Percentiles rank a stretch among this genome's conserved stretches.
Conservation (phyloP, 495 filamentous ascomycete species). For the Viridothelium virens region DNA sequence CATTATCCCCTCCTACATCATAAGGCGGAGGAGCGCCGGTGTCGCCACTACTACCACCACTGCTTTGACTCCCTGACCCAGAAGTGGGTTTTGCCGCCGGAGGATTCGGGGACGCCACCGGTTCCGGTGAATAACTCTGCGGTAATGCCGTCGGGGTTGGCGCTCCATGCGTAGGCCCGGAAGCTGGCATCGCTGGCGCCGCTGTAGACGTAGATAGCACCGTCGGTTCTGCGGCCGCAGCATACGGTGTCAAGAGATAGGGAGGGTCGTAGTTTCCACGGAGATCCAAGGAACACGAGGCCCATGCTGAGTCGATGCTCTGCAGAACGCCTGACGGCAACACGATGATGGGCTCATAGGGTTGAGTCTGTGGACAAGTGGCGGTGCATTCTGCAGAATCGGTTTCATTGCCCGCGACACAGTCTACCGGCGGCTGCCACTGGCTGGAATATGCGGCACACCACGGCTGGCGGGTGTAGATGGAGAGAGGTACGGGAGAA, state of each 20-base stretch:
- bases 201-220: background rate
- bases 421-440: background rate
- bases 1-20: background rate
- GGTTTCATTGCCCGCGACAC: background rate
- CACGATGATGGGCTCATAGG: slow-evolving; percentile 7
- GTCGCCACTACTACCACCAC: background rate
- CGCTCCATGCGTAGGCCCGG: background rate
- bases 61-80: background rate
- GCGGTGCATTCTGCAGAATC: background rate
- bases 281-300: slow-evolving; percentile 8
- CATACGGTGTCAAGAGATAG: background rate
- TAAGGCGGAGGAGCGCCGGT: background rate
- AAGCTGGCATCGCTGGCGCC: background rate
- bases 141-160: background rate
- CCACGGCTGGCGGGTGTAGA: slow-evolving; percentile 13
- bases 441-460: slow-evolving; percentile 2
- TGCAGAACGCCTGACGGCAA: slow-evolving; percentile 10
- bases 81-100: background rate
- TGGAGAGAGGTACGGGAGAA: slow-evolving; percentile 13
- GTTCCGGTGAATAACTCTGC: background rate
- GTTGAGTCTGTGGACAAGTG: slow-evolving; percentile 7
- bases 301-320: slow-evolving; percentile 11
- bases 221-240: background rate
- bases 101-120: background rate
- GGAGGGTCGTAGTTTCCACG: slow-evolving; percentile 12